Evolutionary conservation across 140 eudicot species (phyloP).

Genomic region (Cichorium intybus): DNA sequence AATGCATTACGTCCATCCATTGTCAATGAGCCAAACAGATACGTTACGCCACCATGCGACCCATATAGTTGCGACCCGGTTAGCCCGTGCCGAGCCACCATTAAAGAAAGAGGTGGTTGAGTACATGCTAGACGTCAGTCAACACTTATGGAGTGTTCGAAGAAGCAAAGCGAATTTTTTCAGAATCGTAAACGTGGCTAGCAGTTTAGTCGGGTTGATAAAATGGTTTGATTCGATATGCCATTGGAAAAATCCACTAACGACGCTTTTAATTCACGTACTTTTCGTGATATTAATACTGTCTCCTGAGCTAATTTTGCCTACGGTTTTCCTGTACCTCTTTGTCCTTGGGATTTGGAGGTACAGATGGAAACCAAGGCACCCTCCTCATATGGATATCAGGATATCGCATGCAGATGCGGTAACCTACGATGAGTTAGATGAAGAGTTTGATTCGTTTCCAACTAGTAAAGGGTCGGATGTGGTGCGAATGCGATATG

Average conservation of each 20-base stretch:
- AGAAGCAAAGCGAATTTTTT: conserved; percentile 59
- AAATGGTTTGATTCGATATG: conserved; percentile 62
- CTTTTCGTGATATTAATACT: conserved; percentile 51
- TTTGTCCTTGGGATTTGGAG: conserved; percentile 56
- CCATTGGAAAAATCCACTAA: conserved; percentile 64
- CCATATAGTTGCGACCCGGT: conserved; percentile 41
- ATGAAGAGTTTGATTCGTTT: conserved; percentile 60
- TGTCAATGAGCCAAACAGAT: conserved; percentile 46
- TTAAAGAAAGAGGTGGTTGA: conserved; percentile 55
- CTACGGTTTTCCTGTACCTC: conserved; percentile 56
- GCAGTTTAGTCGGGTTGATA: conserved; percentile 31
- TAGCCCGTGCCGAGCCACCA: conserved; percentile 63
- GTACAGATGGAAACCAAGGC: conserved; percentile 65
- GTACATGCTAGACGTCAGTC: conserved; percentile 50
- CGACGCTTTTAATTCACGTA: conserved; percentile 56
- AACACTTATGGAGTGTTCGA: conserved; percentile 54
- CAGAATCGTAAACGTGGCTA: conserved; percentile 34
- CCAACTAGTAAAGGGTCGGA: conserved; percentile 47
- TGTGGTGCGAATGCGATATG: conserved; percentile 56
- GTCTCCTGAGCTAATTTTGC: conserved; percentile 49
- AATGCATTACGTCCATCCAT: conserved; percentile 67
- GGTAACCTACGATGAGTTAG: conserved; percentile 45
- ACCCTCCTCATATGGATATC: conserved; percentile 72
- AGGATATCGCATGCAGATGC: conserved; percentile 51
- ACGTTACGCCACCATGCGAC: conserved; percentile 45